Evolutionary conservation across 2,329 filamentous ascomycete genomes (phyloP), one percentile per base, ranked within the genome.

Genomic region (Exophiala calicioides): DNA sequence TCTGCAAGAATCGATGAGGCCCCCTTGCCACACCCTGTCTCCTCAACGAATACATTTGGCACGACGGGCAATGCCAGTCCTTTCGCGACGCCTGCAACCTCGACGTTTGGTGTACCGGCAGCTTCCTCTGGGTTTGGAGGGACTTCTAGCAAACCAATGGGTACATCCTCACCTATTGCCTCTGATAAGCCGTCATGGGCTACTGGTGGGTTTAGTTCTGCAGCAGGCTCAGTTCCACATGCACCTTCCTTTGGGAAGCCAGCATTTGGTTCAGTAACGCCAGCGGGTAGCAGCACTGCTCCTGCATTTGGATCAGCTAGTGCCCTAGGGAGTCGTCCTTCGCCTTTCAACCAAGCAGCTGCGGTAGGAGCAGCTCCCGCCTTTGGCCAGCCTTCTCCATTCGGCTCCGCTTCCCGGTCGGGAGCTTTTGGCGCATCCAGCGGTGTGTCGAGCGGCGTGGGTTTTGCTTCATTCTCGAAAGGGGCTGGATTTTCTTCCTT

Each of bases 221-320:
- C 42, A 16, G 26, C 20, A 5, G 24, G 26, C 16, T 23, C 23
- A 13, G 38, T 50, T 40, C 35, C 53, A 13, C 10, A 37, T 18
- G 24, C 35, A 5, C 35, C 55, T 10, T 34, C 31, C 5, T 55
- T 58, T 34, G 56, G 53, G 13, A 58, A 57, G 4, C 55, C 62
- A 23, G 55, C 62, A 3, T 71, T 73, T 55, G 69, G 64, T 31
- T 55, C 60, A 1, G 55, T 67, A 1, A 63, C 65, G 23, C 53
- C 61, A 29, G 40, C 55, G 4, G 46, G 55, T 12, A 58, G 58
- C 5, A 40, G 44, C 16, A 36, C 59, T 30, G 36, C 52, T 10
- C 52, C 59, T 7, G 39, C 60, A 7, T 71, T 72, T 59, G 68
- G 70, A 35, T 56, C 62, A 21, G 53, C 66, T 20, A 65, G 63